Evolutionary conservation across 768 basidiomycete species (phyloP), one percentile per base, ranked within the genome.

Genomic region (Russula dissimulans): DNA sequence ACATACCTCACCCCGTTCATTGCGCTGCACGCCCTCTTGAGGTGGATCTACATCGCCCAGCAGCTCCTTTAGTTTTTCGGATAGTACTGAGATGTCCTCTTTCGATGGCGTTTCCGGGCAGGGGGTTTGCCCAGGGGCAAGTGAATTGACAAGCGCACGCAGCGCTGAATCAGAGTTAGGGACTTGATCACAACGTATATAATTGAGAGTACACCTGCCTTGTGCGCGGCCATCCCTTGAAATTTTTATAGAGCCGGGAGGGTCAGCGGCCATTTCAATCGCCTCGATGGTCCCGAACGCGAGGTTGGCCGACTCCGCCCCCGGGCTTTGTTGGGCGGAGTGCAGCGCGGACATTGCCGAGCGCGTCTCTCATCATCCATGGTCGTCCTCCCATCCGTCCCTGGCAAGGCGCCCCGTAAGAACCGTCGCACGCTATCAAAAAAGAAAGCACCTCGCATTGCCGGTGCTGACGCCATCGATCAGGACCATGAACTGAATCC

Each of bases 1-100:
- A 74, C 80, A 66, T 75, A 87, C 88, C 81, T 88, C 82, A 77
- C 80, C 81, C 71, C 76, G 76, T 71, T 80, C 80, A 59, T 82
- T 79, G 56, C 75, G 74, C 53, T 62, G 72, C 53, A 75, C 73
- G 8, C 70, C 65, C 15, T 41, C 64, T 18, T 69, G 63, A 3
- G 55, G 38, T 14, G 32, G 29, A 50, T 52, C 54, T 15, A 68
- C 75, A 50, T 77, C 75, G 14, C 79, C 81, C 22, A 86, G 73
- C 17, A 90, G 68, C 64, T 87, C 78, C 17, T 73, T 76, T 12
- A 90, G 73, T 69, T 79, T 86, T 57, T 82, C 77, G 3, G 85
- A 82, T 26, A 90, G 69, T 61, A 73, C 79, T 60, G 74, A 72
- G 22, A 83, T 70, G 55, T 80, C 80, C 51, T 83, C 81, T 50